phyloP scores from a whole-genome alignment of 495 filamentous ascomycete genomes.

The Friedmanniomyces endolithicus region DNA sequence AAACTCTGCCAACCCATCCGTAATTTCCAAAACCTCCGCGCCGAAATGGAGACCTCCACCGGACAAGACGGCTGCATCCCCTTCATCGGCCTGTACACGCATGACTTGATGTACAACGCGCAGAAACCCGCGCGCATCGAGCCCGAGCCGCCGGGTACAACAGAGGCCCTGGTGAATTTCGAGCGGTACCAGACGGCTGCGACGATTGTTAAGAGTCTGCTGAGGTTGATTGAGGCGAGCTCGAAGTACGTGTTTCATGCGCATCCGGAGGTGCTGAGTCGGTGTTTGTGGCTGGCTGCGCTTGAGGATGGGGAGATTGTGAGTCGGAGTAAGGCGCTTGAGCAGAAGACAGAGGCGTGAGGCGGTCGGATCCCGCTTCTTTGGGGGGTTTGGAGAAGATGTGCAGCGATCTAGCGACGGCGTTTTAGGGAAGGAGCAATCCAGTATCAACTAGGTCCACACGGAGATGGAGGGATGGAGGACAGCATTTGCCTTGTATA shows the following conservation, averaged over 20 bases:
- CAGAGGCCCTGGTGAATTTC: slow-evolving; percentile 79
- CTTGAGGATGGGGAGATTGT: slow-evolving; percentile 75
- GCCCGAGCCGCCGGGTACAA: slow-evolving; percentile 4
- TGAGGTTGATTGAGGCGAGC: slow-evolving; percentile 84
- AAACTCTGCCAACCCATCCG: slow-evolving; percentile 69
- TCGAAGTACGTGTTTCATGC: slow-evolving; percentile 74
- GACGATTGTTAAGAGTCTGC: slow-evolving; percentile 81
- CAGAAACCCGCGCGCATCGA: slow-evolving; percentile 48
- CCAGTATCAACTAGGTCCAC: not conserved
- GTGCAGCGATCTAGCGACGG: not conserved
- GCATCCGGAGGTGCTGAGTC: slow-evolving; percentile 73
- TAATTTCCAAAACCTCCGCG: slow-evolving; percentile 81
- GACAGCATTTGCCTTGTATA: not conserved
- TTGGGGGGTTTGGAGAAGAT: not conserved
- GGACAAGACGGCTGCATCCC: slow-evolving; percentile 84
- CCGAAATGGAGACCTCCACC: slow-evolving; percentile 67
- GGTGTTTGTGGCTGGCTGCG: slow-evolving; percentile 90
- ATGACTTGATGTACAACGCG: slow-evolving; percentile 92
- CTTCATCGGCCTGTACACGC: slow-evolving; percentile 87
- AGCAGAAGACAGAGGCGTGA: slow-evolving; percentile 12
- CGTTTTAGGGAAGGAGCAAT: slow-evolving; percentile 1
- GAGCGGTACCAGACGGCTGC: slow-evolving; percentile 85
- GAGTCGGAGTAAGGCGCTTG: slow-evolving; percentile 42
- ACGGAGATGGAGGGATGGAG: not conserved
- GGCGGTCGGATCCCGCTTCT: not conserved